Conservation (phyloP, 768 basidiomycete genomes). For the Suillus placidus region DNA sequence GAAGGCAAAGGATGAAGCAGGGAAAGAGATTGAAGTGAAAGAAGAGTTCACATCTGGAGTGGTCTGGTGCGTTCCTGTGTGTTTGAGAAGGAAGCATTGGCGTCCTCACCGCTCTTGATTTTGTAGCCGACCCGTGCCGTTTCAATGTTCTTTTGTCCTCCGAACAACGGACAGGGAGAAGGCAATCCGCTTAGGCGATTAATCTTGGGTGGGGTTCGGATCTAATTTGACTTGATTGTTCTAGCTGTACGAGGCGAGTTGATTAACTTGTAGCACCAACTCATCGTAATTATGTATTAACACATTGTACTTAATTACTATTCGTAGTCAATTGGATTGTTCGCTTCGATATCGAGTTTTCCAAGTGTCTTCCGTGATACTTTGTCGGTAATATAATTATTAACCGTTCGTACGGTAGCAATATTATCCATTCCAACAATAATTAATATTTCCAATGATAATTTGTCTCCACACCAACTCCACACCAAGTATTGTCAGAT, state of each 20-base stretch:
- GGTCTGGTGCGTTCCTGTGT: slow-evolving; percentile 29
- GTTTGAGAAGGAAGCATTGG: slow-evolving; percentile 1
- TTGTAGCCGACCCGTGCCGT: slow-evolving; percentile 34
- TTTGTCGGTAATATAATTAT: neutral
- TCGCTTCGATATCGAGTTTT: neutral
- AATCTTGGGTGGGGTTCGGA: neutral
- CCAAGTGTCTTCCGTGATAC: neutral
- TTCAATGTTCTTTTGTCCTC: slow-evolving; percentile 31
- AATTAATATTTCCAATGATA: slow-evolving; percentile 1
- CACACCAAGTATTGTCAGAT: neutral
- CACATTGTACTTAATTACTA: neutral
- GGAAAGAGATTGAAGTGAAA: slow-evolving; percentile 27
- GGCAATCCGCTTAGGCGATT: slow-evolving; percentile 18
- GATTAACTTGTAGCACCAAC: neutral
- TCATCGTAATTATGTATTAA: neutral
- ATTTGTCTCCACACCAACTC: neutral
- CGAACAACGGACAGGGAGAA: slow-evolving; percentile 31
- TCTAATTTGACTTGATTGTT: neutral
- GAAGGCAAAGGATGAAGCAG: slow-evolving; percentile 22
- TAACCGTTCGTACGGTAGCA: slow-evolving; percentile 1
- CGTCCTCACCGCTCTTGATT: slow-evolving; percentile 9
- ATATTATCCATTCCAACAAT: neutral
- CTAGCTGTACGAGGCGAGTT: neutral
- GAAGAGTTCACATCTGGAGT: slow-evolving; percentile 36
- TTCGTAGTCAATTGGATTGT: neutral